Conservation (phyloP, 192 early-diverging fungal genomes). For the Pilaira anomala region DNA sequence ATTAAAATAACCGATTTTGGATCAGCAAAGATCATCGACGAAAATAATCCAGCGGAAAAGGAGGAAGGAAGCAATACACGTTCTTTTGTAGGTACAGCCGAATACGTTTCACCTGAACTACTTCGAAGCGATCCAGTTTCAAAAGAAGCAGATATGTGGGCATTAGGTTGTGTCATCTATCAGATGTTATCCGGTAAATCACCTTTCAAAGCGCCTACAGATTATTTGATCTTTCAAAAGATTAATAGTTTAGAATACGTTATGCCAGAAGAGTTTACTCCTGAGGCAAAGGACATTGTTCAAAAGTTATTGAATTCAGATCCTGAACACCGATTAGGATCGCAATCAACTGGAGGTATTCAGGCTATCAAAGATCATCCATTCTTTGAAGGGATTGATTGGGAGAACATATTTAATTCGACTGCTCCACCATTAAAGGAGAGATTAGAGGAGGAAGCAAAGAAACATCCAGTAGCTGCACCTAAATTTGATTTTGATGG, state of each 20-base stretch:
- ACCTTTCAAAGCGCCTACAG: slow-evolving; percentile 93
- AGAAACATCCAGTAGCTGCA: not conserved
- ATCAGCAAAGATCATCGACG: slow-evolving; percentile 76
- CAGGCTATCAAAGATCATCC: slow-evolving; percentile 67
- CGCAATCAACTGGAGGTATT: slow-evolving; percentile 51
- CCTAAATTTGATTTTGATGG: slow-evolving; percentile 26
- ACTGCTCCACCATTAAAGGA: slow-evolving; percentile 36
- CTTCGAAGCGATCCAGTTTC: slow-evolving; percentile 84
- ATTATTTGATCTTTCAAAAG: slow-evolving; percentile 97
- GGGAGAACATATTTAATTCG: slow-evolving; percentile 54
- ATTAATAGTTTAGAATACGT: slow-evolving; percentile 85
- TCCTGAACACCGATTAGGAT: slow-evolving; percentile 59
- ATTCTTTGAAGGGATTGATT: slow-evolving; percentile 82
- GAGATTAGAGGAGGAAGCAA: slow-evolving; percentile 16
- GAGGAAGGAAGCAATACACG: slow-evolving; percentile 41
- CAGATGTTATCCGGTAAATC: slow-evolving; percentile 86
- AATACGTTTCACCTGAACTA: slow-evolving; percentile 97
- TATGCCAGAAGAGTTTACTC: slow-evolving; percentile 75
- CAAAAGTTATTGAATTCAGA: slow-evolving; percentile 66
- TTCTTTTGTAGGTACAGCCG: slow-evolving; percentile 98
- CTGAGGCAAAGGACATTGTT: slow-evolving; percentile 71
- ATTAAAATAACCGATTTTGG: slow-evolving; percentile 97
- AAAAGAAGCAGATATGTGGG: slow-evolving; percentile 79
- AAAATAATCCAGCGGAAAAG: slow-evolving; percentile 13
- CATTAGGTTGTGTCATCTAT: slow-evolving; percentile 87